These are phyloP conservation scores for Arxiozyma slooffiae DNA, from an alignment of 1,139 yeast genomes.

Conservation along the genomic window DNA sequence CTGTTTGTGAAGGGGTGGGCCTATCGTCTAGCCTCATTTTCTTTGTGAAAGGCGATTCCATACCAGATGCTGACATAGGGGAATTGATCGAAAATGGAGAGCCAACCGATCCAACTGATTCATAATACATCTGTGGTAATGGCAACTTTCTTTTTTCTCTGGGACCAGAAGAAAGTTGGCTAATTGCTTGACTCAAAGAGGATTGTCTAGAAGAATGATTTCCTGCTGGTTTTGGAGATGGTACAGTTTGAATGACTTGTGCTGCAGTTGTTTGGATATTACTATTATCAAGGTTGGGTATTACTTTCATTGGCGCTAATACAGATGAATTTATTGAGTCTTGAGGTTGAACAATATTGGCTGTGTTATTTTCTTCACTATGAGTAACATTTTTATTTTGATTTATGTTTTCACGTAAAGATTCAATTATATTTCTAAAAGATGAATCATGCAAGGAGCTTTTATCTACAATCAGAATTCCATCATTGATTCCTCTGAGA, in stretches of 20 bases:
- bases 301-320: constrained; percentile 1
- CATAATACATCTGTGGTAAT: constrained; percentile 5
- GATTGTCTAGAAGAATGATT: background rate
- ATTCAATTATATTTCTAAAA: background rate
- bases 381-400: background rate
- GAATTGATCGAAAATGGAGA: constrained; percentile 22
- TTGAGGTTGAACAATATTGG: background rate
- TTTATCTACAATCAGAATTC: constrained; percentile 1
- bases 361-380: background rate
- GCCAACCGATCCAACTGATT: constrained; percentile 7
- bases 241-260: background rate
- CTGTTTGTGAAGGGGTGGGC: constrained; percentile 25
- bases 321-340: background rate
- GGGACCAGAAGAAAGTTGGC: constrained; percentile 5
- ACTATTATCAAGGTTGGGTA: background rate
- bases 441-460: background rate
- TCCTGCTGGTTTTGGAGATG: background rate
- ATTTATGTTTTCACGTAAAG: background rate
- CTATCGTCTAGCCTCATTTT: constrained; percentile 23
- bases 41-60: constrained; percentile 21
- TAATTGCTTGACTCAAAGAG: constrained; percentile 2
- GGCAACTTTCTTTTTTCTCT: constrained; percentile 18
- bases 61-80: constrained; percentile 11
- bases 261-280: background rate
- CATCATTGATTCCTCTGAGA: background rate